Evolutionary conservation across 2,329 filamentous ascomycete genomes (phyloP), one percentile per base, ranked within the genome.

Genomic region (Colletotrichum karsti): DNA sequence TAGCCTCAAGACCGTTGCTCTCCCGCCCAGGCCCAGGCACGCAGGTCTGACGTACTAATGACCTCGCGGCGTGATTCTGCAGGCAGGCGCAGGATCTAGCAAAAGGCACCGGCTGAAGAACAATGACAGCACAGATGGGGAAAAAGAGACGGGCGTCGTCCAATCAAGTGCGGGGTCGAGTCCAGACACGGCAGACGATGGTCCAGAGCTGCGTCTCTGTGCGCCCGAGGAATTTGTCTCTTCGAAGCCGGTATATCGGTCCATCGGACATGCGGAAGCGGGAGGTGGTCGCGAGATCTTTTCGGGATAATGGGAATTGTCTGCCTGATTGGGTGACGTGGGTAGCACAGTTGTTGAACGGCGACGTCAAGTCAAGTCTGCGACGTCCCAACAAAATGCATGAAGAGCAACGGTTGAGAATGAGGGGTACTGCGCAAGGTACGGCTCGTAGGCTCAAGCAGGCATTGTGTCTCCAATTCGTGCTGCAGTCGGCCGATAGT

Each of bases 361-460:
- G 12, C 33, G 50, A 35, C 30, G n/a, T n/a, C 50, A 24, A 37
- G 30, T 24, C 24, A 30, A 15, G 13, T 51, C 64, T 48, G 44
- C 46, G 28, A 63, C 59, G 59, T 44, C 41, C 64, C 64, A 67
- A 67, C 64, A 67, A 67, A 67, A 67, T 67, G 64, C 63, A 67
- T 30, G 51, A 39, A 42, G 42, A 53, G 30, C 22, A 46, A 37
- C 26, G 63, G 63, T 67, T 67, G 63, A 63, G 63, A 28, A 35
- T 67, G 64, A 67, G 64, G 64, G 64, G 64, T 67, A 24, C 33
- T n/a, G n/a, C n/a, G n/a, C n/a, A n/a, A n/a, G n/a, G n/a, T n/a
- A n/a, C n/a, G n/a, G n/a, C n/a, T n/a, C n/a, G n/a, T n/a, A n/a
- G n/a, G 12, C 9, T 35, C 15, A 13, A 15, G 15, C 33, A 35